Evolutionary conservation across 2,329 filamentous ascomycete species (phyloP).

Genomic region (Aspergillus japonicus): DNA sequence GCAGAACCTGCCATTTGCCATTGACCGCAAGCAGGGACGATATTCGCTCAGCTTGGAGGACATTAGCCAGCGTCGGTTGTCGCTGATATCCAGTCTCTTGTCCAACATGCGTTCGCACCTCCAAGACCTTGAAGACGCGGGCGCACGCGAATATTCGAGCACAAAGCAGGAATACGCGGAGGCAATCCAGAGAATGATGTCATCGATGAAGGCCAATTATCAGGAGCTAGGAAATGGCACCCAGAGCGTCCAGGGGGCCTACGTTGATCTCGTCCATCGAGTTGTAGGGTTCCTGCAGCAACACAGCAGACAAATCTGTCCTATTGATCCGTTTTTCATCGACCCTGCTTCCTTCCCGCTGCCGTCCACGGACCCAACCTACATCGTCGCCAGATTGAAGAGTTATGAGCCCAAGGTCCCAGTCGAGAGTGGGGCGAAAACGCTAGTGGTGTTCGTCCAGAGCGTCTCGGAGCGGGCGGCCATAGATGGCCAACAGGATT

Average conservation of each 20-base stretch:
- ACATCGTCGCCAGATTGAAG: slow-evolving; percentile 61
- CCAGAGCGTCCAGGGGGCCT: slow-evolving; percentile 48
- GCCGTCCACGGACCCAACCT: slow-evolving; percentile 59
- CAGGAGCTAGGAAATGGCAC: slow-evolving; percentile 49
- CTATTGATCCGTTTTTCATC: slow-evolving; percentile 60
- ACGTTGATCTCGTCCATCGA: slow-evolving; percentile 62
- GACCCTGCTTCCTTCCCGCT: slow-evolving; percentile 61
- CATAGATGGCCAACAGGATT: slow-evolving; percentile 56
- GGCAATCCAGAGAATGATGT: slow-evolving; percentile 58
- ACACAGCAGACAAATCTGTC: slow-evolving; percentile 55
- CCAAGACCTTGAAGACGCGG: slow-evolving; percentile 36
- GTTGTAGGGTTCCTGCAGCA: slow-evolving; percentile 62
- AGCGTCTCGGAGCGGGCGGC: slow-evolving; percentile 59
- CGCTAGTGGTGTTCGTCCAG: slow-evolving; percentile 59
- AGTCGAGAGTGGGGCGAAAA: slow-evolving; percentile 51
- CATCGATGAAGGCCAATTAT: slow-evolving; percentile 61
- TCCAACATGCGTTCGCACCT: slow-evolving; percentile 59
- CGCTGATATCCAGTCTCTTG: slow-evolving; percentile 56
- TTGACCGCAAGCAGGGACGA: slow-evolving; percentile 32
- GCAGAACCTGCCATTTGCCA: slow-evolving; percentile 58
- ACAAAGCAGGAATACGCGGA: slow-evolving; percentile 47
- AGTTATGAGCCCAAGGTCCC: slow-evolving; percentile 57
- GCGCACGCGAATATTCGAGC: slow-evolving; percentile 36
- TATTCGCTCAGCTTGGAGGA: slow-evolving; percentile 53
- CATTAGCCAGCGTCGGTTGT: slow-evolving; percentile 55